Base-by-base conservation (phyloP, 164 flowering plant genomes). In the Paratinospora sagittata region DNA sequence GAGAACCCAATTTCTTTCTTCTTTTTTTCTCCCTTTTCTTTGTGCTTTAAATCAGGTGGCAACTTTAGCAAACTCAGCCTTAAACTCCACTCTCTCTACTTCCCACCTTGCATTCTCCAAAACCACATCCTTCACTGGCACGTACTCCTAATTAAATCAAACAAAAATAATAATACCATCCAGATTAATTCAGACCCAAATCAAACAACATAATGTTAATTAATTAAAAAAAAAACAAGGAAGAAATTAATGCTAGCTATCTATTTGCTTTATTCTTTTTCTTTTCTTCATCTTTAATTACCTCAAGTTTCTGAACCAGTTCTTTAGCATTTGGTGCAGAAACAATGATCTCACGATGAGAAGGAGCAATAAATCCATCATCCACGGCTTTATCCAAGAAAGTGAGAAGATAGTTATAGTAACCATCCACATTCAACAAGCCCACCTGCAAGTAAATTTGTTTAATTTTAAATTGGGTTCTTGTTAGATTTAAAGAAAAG, bases 331-430 rank as follows among this genome's bases (percentile, higher is more conserved):
- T 69, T 58, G 93, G 88, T 34, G 95, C 95, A 26, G 91, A 89
- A 21, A 91, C 84, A 65, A 91, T 88, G 65, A 91, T 91, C 64
- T 85, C 87, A 66, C 95, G 90, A 7, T 90, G 93, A 73, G 71
- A 83, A 3, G 93, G 91, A 68, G 81, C 78, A 34, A 89, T 81
- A 81, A 91, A 91, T 12, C 91, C 97, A 80, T 91, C 97, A 78
- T 89, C 92, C 37, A 91, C 92, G 66, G 94, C 97, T 83, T 87
- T 84, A 78, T 91, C 97, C 43, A 91, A 85, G 71, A 91, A 91
- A 7, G 97, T 82, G 69, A 91, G 82, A 70, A 91, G 75, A 2
- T 90, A 88, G 68, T 88, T 89, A 80, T 88, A 91, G 81, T 86
- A 91, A 19, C 97, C 97, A 80, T 90, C 97, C 65, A 91, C 97